Evolutionary conservation across 2,329 filamentous ascomycete genomes (phyloP).

Genomic region (Aplosporella prunicola): DNA sequence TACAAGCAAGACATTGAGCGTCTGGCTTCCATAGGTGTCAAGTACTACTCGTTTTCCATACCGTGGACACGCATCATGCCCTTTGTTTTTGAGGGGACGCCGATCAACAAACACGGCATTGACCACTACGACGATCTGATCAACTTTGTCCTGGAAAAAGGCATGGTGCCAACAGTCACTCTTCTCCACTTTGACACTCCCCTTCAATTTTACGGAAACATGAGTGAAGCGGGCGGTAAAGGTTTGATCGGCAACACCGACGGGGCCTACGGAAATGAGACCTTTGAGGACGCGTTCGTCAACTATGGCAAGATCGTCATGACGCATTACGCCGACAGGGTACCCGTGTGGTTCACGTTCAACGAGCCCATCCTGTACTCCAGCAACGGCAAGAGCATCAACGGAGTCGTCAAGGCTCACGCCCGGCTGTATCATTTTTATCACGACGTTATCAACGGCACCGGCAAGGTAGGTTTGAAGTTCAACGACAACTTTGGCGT

Average conservation of each 20-base stretch:
- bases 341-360: slow-evolving; percentile 32
- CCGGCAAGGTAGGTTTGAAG: slow-evolving; percentile 28
- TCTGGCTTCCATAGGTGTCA: slow-evolving; percentile 26
- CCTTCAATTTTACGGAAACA: slow-evolving; percentile 31
- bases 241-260: slow-evolving; percentile 33
- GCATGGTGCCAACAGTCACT: slow-evolving; percentile 37
- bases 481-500: slow-evolving; percentile 28
- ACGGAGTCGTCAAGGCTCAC: slow-evolving; percentile 25
- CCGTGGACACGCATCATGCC: slow-evolving; percentile 44
- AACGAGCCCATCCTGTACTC: slow-evolving; percentile 28
- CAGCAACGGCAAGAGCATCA: slow-evolving; percentile 35
- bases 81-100: slow-evolving; percentile 37
- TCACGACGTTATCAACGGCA: slow-evolving; percentile 29
- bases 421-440: slow-evolving; percentile 27
- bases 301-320: slow-evolving; percentile 31
- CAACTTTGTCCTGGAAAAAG: slow-evolving; percentile 31
- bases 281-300: slow-evolving; percentile 30
- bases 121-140: slow-evolving; percentile 43
- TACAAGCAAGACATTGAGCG: slow-evolving; percentile 40
- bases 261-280: slow-evolving; percentile 38
- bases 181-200: slow-evolving; percentile 37
- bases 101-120: slow-evolving; percentile 38
- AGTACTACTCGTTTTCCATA: slow-evolving; percentile 35
- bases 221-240: slow-evolving; percentile 19
- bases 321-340: slow-evolving; percentile 35